Conservation (phyloP, 2,329 filamentous ascomycete species). For the Colletotrichum falcatum region DNA sequence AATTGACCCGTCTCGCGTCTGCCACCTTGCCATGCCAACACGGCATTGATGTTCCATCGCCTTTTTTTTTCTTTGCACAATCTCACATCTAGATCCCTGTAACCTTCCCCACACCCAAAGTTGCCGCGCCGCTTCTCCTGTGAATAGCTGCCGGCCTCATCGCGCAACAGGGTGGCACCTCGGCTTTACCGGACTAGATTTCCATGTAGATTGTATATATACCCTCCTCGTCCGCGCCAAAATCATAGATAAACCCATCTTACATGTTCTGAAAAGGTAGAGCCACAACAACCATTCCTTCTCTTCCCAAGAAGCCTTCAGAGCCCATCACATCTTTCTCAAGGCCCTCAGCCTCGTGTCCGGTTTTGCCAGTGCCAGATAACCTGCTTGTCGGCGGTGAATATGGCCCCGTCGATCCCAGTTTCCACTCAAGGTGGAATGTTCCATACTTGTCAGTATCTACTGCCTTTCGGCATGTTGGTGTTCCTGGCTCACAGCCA, state of each 20-base stretch:
- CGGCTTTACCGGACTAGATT: constrained; percentile 19
- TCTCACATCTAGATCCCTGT: constrained; percentile 20
- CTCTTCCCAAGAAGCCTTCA: neutral
- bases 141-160: constrained; percentile 31
- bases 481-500: constrained; percentile 7
- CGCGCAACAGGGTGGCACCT: neutral
- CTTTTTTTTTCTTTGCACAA: constrained; percentile 17
- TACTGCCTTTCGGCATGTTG: neutral
- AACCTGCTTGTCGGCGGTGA: constrained; percentile 1
- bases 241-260: neutral
- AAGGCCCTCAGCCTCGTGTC: neutral
- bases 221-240: constrained; percentile 15
- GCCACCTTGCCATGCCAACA: constrained; percentile 21
- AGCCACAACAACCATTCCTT: neutral
- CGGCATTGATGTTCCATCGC: constrained; percentile 39
- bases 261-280: neutral
- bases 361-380: neutral
- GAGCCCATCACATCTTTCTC: neutral
- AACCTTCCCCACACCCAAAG: constrained; percentile 33
- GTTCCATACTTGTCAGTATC: constrained; percentile 42
- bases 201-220: constrained; percentile 28
- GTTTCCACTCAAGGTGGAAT: constrained; percentile 41
- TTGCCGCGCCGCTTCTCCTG: constrained; percentile 20
- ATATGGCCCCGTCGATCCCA: constrained; percentile 40
- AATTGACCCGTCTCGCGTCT: neutral